These are phyloP conservation scores for Botrytis paeoniae DNA, from an alignment of 2,329 filamentous ascomycete species.

Conservation along the genomic window DNA sequence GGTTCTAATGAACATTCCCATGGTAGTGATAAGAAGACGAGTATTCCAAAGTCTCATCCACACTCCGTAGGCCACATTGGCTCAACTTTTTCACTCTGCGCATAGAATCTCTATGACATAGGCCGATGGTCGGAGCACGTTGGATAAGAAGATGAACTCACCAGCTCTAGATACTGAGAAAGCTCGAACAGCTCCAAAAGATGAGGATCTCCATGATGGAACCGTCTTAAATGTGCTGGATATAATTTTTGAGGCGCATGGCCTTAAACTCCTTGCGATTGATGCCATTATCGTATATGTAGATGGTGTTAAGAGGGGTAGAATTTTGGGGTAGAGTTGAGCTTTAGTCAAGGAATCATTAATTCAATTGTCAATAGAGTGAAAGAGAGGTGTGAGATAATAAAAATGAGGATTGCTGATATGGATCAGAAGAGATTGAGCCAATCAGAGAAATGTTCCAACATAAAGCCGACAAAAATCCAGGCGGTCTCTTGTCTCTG, in stretches of 20 bases:
- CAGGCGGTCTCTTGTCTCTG: neutral
- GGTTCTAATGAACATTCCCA: neutral
- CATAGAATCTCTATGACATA: neutral
- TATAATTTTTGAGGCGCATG: conserved; percentile 35
- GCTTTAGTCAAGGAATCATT: neutral
- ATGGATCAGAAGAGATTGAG: neutral
- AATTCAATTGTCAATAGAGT: too few relatives aligned
- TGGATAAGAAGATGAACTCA: conserved; percentile 37
- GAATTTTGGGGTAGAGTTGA: conserved; percentile 2
- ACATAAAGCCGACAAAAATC: neutral
- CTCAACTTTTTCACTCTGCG: neutral
- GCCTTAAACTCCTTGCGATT: conserved; percentile 50
- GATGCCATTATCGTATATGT: conserved; percentile 51
- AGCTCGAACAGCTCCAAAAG: conserved; percentile 42
- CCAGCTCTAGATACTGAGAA: conserved; percentile 46
- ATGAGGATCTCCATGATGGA: conserved; percentile 30
- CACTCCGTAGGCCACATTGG: neutral
- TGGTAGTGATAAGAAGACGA: neutral
- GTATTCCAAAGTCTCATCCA: neutral
- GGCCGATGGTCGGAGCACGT: neutral
- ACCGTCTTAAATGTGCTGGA: conserved; percentile 25
- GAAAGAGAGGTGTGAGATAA: neutral
- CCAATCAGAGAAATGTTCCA: neutral
- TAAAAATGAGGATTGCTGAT: neutral
- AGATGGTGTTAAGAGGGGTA: neutral